A percentile compares a stretch with the other conserved stretches of the same genome.
phyloP scores from a whole-genome alignment of 139 green algal species.

The Ettlia oleoabundans region DNA sequence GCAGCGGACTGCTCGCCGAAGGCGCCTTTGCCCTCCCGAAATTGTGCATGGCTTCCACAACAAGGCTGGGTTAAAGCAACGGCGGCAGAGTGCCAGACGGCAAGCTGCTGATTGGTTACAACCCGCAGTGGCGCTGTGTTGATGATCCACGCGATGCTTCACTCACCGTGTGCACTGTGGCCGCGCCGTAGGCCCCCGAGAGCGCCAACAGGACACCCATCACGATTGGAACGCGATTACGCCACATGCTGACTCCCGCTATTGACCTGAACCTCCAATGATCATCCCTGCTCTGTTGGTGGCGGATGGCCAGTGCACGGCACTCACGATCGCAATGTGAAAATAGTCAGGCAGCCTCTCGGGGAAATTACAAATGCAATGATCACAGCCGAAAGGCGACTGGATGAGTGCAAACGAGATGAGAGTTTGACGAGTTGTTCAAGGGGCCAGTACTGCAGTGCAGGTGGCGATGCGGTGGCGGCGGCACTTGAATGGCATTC shows the following conservation, averaged over 20 bases:
- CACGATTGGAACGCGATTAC: background rate
- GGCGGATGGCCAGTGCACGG: background rate
- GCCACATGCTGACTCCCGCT: background rate
- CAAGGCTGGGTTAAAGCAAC: background rate
- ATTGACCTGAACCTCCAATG: too few relatives aligned
- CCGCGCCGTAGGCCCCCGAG: background rate
- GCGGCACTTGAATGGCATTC: too few relatives aligned
- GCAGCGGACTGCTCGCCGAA: too few relatives aligned
- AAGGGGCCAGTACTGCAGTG: too few relatives aligned
- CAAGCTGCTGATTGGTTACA: background rate
- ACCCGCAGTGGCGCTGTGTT: background rate
- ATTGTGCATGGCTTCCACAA: background rate
- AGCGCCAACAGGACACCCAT: background rate
- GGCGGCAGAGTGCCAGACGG: background rate
- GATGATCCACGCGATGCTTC: background rate
- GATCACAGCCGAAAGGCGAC: too few relatives aligned
- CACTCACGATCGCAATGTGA: background rate
- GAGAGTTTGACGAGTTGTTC: too few relatives aligned
- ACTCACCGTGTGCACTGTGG: conserved; percentile 19
- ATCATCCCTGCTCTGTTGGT: too few relatives aligned
- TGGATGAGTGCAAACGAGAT: too few relatives aligned
- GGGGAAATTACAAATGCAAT: too few relatives aligned
- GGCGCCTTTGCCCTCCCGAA: too few relatives aligned
- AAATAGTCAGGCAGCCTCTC: too few relatives aligned
- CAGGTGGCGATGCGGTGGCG: too few relatives aligned